These are phyloP conservation scores for Coemansia asiatica DNA, from an alignment of 192 early-diverging fungal genomes.

Conservation along the genomic window DNA sequence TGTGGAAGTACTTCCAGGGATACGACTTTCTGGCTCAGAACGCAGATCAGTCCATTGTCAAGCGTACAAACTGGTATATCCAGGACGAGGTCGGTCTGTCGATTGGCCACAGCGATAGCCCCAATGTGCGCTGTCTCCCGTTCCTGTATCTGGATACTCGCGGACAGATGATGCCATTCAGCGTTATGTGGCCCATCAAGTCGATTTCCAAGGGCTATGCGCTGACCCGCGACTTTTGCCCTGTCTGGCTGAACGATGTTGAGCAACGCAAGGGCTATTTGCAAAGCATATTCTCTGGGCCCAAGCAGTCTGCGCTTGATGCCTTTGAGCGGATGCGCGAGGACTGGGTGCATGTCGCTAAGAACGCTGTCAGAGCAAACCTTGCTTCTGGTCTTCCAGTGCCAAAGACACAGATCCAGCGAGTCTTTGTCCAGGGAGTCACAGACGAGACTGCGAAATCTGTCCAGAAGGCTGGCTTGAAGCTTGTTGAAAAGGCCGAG, in stretches of 20 bases:
- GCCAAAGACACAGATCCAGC: conserved; percentile 6
- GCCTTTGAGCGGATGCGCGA: conserved; percentile 24
- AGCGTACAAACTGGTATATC: conserved; percentile 49
- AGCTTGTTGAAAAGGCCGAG: conserved; percentile 8
- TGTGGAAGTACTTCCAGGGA: conserved; percentile 52
- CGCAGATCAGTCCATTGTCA: conserved; percentile 23
- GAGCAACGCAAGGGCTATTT: conserved; percentile 58
- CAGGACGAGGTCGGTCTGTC: conserved; percentile 68
- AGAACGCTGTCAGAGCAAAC: conserved; percentile 8
- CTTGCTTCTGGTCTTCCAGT: conserved; percentile 12
- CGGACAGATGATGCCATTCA: conserved; percentile 60
- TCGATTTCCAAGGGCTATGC: conserved; percentile 54
- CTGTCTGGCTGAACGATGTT: conserved; percentile 56
- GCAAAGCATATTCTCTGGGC: conserved; percentile 43
- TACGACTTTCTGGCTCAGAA: conserved; percentile 40
- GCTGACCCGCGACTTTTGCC: conserved; percentile 62
- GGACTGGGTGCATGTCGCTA: conserved; percentile 23
- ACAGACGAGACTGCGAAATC: conserved; percentile 9
- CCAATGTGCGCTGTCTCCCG: conserved; percentile 63
- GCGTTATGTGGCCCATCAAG: conserved; percentile 64
- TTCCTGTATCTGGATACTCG: conserved; percentile 61
- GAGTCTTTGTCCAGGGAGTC: conserved; percentile 28
- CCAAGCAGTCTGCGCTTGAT: conserved; percentile 41
- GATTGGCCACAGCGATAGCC: conserved; percentile 59
- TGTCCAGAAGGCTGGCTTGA: conserved; percentile 19